Evolutionary conservation across 2,329 filamentous ascomycete species (phyloP).

Genomic region (Calonectria ilicicola): DNA sequence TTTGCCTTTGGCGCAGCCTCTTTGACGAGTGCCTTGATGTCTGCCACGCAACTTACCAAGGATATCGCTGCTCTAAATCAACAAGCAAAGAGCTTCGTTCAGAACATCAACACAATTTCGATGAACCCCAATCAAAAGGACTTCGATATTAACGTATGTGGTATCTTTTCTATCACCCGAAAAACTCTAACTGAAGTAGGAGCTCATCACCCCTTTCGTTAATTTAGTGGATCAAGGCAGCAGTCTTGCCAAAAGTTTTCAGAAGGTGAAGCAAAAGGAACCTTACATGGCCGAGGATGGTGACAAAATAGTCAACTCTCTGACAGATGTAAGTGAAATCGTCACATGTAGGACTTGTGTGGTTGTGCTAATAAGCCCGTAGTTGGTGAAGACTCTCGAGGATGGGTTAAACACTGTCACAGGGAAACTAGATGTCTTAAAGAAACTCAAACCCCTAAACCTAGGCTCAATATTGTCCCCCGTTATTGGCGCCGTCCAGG

Average conservation of each 20-base stretch:
- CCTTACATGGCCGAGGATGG: background rate
- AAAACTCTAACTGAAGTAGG: background rate
- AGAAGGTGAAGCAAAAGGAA: background rate
- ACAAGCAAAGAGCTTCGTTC: background rate
- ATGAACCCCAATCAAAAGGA: background rate
- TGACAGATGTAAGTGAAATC: background rate
- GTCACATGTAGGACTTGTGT: background rate
- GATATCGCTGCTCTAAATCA: background rate
- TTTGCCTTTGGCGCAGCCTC: background rate
- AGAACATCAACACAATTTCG: background rate
- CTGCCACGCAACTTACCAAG: background rate
- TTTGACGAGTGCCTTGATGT: background rate
- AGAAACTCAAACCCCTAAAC: background rate
- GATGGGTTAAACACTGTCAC: background rate
- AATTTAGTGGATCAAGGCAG: background rate
- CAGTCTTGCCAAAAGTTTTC: background rate
- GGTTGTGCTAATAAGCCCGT: background rate
- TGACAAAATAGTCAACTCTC: background rate
- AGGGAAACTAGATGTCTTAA: background rate
- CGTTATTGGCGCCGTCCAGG: background rate
- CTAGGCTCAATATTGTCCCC: background rate
- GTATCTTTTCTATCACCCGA: background rate
- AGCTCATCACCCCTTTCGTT: background rate
- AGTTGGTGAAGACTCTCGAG: background rate
- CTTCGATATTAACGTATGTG: background rate